Percentiles rank a stretch among this genome's conserved stretches.
These are phyloP conservation scores for Craterostigma plantagineum DNA, from an alignment of 257 asterid genomes.

Conservation along the genomic window DNA sequence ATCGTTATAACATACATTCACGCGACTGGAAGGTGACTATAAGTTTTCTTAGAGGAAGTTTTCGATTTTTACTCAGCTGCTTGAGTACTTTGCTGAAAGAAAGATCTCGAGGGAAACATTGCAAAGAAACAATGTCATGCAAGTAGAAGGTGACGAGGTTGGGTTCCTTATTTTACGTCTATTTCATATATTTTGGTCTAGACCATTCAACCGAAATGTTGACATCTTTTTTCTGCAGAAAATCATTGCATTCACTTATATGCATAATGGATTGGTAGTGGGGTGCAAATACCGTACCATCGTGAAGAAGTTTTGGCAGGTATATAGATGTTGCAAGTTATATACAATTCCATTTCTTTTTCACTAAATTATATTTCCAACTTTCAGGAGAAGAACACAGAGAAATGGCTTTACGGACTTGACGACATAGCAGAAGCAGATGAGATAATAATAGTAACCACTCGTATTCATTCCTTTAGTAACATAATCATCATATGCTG, in stretches of 20 bases:
- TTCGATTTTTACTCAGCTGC: conserved; percentile 22
- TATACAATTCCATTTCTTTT: neutral
- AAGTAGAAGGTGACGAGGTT: conserved; percentile 44
- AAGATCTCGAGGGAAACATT: conserved; percentile 56
- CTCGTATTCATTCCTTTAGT: conserved; percentile 8
- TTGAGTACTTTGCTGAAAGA: conserved; percentile 50
- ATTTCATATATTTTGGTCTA: neutral
- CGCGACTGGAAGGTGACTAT: too few species aligned
- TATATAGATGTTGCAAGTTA: conserved; percentile 5
- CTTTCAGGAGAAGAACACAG: conserved; percentile 37
- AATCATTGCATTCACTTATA: conserved; percentile 57
- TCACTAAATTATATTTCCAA: neutral
- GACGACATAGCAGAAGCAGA: conserved; percentile 53
- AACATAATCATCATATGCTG: conserved; percentile 1
- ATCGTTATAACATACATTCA: too few species aligned
- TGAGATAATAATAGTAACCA: conserved; percentile 47
- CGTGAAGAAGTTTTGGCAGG: conserved; percentile 73
- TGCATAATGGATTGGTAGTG: conserved; percentile 31
- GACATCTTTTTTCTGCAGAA: conserved; percentile 55
- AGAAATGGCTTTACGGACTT: conserved; percentile 47
- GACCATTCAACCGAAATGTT: too few species aligned
- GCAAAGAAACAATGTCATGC: conserved; percentile 54
- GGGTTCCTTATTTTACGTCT: conserved; percentile 5
- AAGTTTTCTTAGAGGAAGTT: neutral
- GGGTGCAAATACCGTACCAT: conserved; percentile 66